phyloP scores from a whole-genome alignment of 352 stramenopile species.

The Phytophthora cryptogea region DNA sequence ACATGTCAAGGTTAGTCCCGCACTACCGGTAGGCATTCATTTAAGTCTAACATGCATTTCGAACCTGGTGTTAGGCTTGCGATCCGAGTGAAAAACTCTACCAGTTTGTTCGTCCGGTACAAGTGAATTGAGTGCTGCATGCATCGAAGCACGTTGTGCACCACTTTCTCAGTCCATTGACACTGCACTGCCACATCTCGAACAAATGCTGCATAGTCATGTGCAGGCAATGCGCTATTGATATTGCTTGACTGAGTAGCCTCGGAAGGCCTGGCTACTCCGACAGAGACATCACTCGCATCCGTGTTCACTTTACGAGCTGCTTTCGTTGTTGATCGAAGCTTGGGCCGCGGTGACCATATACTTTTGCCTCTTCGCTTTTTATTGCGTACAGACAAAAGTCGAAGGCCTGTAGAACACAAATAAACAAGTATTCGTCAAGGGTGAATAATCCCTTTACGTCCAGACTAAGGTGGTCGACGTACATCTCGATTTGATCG shows the following conservation, averaged over 20 bases:
- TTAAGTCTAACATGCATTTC: neutral
- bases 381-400: constrained; percentile 26
- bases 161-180: constrained; percentile 40
- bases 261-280: neutral
- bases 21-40: neutral
- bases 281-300: constrained; percentile 1
- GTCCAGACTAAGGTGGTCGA: neutral
- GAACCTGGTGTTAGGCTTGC: constrained; percentile 44
- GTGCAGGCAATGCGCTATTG: constrained; percentile 16
- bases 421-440: constrained; percentile 6
- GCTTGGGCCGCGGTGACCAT: constrained; percentile 24
- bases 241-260: neutral
- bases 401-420: constrained; percentile 17
- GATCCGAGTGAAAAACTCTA: constrained; percentile 44
- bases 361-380: constrained; percentile 30
- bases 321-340: constrained; percentile 16
- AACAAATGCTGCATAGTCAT: constrained; percentile 40
- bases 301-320: constrained; percentile 3
- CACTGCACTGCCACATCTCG: constrained; percentile 38
- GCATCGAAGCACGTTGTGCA: constrained; percentile 34
- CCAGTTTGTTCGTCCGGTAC: constrained; percentile 46
- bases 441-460: neutral
- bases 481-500: constrained; percentile 53
- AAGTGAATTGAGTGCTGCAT: constrained; percentile 49
- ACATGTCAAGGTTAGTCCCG: constrained; percentile 7